These are phyloP conservation scores for Podospora pseudopauciseta DNA, from an alignment of 495 filamentous ascomycete genomes.

Conservation along the genomic window DNA sequence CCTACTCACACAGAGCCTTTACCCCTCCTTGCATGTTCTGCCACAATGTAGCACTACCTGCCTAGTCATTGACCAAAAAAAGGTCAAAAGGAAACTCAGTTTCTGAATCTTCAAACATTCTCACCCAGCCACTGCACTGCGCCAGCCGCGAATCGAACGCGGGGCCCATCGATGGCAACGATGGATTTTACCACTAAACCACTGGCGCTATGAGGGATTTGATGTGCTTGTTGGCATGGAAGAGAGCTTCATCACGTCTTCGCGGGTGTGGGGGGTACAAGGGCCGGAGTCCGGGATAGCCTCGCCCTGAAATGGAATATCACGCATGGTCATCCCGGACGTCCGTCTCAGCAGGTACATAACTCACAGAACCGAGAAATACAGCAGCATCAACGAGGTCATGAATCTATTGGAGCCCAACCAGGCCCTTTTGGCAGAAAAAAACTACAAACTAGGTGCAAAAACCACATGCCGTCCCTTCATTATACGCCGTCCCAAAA, in stretches of 20 bases:
- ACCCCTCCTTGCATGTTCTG: too few species aligned
- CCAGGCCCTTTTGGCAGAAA: background rate
- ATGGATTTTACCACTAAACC: conserved; percentile 54
- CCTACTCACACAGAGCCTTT: too few species aligned
- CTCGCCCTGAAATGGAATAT: background rate
- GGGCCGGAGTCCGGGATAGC: background rate
- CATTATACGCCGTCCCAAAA: background rate
- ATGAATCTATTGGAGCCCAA: conserved; percentile 12
- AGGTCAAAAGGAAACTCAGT: background rate
- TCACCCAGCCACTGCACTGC: conserved; percentile 18
- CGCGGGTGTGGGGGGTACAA: background rate
- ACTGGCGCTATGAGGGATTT: conserved; percentile 28
- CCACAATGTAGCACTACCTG: too few species aligned
- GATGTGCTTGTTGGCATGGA: background rate
- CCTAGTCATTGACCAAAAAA: background rate
- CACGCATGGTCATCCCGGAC: background rate
- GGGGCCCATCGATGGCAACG: conserved; percentile 53
- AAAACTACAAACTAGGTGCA: conserved; percentile 1
- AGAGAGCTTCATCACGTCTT: background rate
- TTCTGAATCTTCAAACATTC: too few species aligned
- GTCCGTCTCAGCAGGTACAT: background rate
- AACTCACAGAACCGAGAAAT: too few species aligned
- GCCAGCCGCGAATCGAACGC: conserved; percentile 50
- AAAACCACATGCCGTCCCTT: background rate
- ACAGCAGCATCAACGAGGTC: background rate